Conservation (phyloP, 2,329 filamentous ascomycete species). For the Colletotrichum camelliae region DNA sequence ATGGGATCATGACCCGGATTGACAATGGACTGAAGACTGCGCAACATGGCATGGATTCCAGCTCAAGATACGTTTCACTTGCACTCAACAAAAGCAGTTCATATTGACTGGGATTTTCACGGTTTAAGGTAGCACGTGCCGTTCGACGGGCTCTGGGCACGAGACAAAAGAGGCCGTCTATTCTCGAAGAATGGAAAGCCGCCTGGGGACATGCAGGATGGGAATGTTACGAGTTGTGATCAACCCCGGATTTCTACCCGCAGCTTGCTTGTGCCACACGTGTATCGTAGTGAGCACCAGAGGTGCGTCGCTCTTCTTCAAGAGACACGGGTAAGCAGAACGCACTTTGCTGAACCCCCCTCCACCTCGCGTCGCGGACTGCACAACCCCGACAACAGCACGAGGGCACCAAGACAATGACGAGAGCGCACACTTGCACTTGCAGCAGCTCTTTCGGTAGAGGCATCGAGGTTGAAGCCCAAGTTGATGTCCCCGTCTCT, state of each 20-base stretch:
- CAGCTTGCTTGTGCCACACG: neutral
- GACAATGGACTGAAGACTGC: neutral
- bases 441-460: neutral
- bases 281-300: neutral
- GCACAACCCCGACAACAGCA: neutral
- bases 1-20: slow-evolving; percentile 9
- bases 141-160: neutral
- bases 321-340: neutral
- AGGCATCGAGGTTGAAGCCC: neutral
- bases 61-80: neutral
- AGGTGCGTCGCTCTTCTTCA: neutral
- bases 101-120: neutral
- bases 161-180: neutral
- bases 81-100: neutral
- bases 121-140: neutral
- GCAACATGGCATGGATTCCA: slow-evolving; percentile 1
- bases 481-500: neutral
- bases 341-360: neutral
- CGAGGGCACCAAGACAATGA: slow-evolving; percentile 1
- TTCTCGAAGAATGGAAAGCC: neutral
- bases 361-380: neutral
- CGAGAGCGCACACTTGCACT: neutral
- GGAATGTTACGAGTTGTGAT: neutral
- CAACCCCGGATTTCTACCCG: slow-evolving; percentile 18
- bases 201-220: neutral